Evolutionary conservation across 257 asterid species (phyloP).

Genomic region (Nicotiana attenuata): DNA sequence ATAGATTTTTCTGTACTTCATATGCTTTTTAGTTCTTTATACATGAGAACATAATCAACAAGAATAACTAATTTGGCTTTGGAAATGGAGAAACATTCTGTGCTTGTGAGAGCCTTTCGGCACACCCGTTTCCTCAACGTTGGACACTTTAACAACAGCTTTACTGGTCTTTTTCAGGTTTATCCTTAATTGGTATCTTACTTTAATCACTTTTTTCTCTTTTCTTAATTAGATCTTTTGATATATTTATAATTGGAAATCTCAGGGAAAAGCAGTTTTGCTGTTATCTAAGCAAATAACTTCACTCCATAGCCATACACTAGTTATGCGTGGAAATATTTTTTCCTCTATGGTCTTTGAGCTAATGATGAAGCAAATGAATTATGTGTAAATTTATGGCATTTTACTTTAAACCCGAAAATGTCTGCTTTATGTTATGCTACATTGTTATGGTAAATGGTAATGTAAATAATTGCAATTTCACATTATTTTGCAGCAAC

Average conservation of each 20-base stretch:
- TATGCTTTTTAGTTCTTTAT: neutral
- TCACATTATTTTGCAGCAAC: conserved; percentile 43
- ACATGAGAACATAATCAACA: neutral
- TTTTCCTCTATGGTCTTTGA: neutral
- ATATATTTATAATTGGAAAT: neutral
- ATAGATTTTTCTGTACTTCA: neutral
- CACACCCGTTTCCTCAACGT: neutral
- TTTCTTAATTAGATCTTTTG: neutral
- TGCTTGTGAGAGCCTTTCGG: neutral
- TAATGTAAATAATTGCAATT: conserved; percentile 10
- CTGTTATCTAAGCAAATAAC: neutral
- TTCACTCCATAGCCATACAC: neutral
- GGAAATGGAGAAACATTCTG: neutral
- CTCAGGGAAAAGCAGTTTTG: neutral
- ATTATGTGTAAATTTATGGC: neutral
- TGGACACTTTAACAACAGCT: neutral
- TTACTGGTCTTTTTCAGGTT: neutral
- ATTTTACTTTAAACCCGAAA: neutral
- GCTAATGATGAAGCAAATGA: neutral
- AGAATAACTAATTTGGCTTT: neutral
- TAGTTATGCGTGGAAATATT: neutral
- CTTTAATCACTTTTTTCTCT: neutral
- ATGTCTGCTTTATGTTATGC: neutral
- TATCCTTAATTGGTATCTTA: neutral
- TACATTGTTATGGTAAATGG: neutral